Evolutionary conservation across 805 yeast genomes (phyloP).

Genomic region (Danielia oregonensis): DNA sequence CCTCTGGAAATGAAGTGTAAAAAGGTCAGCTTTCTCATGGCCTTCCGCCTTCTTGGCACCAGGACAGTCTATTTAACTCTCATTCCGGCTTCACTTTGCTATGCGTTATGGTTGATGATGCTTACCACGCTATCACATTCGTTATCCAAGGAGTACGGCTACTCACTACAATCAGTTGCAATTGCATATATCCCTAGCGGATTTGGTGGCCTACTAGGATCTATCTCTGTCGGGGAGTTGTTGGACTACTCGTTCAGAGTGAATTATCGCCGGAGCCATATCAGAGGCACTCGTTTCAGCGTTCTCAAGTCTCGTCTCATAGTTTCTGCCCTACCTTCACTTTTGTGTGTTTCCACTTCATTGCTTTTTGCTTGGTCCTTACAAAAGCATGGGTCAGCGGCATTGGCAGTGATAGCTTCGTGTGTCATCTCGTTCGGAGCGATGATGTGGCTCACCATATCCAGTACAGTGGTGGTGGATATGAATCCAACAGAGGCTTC

Average conservation of each 20-base stretch:
- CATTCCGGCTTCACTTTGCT: conserved; percentile 3
- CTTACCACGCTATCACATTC: conserved; percentile 2
- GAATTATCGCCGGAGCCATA: not conserved
- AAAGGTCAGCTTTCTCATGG: conserved; percentile 1
- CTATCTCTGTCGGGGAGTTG: conserved; percentile 2
- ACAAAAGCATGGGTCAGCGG: conserved; percentile 1
- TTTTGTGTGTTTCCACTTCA: not conserved
- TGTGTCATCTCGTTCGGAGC: conserved; percentile 4
- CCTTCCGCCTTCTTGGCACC: not conserved
- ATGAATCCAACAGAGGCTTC: conserved; percentile 3
- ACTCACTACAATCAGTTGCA: conserved; percentile 1
- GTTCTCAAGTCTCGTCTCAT: conserved; percentile 2
- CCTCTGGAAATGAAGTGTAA: no score
- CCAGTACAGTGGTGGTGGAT: conserved; percentile 6
- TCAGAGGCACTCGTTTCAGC: not conserved
- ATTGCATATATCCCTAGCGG: conserved; percentile 7
- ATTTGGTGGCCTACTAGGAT: conserved; percentile 3
- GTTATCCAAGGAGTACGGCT: conserved; percentile 2
- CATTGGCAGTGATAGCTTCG: conserved; percentile 1
- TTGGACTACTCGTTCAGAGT: conserved; percentile 2
- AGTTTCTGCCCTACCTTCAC: conserved; percentile 2
- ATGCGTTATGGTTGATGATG: conserved; percentile 5
- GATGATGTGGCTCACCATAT: conserved; percentile 5
- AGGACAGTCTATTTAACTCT: conserved; percentile 1
- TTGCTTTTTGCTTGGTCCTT: conserved; percentile 3